Base-by-base conservation (phyloP, 306 rosid genomes). In the Casuarina cunninghamiana region DNA sequence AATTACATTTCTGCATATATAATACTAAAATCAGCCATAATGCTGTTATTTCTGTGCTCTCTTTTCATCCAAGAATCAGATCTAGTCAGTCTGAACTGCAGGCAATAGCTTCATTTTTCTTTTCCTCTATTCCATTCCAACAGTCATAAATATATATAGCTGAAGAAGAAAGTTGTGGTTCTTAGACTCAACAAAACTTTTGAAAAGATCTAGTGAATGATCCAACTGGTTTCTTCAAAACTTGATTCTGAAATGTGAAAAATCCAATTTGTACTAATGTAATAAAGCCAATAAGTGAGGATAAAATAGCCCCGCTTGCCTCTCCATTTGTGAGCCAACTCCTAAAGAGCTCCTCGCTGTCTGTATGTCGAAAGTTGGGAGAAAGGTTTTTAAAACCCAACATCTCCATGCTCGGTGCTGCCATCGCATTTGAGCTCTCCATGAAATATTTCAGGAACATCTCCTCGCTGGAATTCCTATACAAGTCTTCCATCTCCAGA, bases 271-370 rank as follows among this genome's bases (percentile, higher is more conserved):
- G 19, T 77, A 12, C 69, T 53, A 60, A 43, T 57, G 65, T 35
- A 78, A 35, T 42, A 46, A 75, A 76, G 43, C 19, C 53, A 76
- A 58, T 49, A 42, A 57, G 75, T 5, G 54, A 51, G 69, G 32
- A 16, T 26, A 78, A 85, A 43, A 77, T 38, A 76, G 81, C 41
- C 16, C 38, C 63, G 68, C 96, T 89, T 92, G 94, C 98, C 96
- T 94, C 98, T 86, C 93, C 98, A 83, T 84, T 90, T 80, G 96
- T 94, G 37, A 94, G 92, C 98, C 98, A 94, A 75, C 96, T 90
- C 76, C 85, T 92, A 85, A 94, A 94, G 80, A 94, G 98, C 81
- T 94, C 98, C 75, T 94, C 98, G 13, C 98, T 94, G 50, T 94
- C 92, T 0, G 88, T 55, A 26, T 57, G 65, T 57, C 97, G 95